These are phyloP conservation scores for Claviceps sorghi DNA, from an alignment of 2,329 filamentous ascomycete genomes.

Conservation along the genomic window DNA sequence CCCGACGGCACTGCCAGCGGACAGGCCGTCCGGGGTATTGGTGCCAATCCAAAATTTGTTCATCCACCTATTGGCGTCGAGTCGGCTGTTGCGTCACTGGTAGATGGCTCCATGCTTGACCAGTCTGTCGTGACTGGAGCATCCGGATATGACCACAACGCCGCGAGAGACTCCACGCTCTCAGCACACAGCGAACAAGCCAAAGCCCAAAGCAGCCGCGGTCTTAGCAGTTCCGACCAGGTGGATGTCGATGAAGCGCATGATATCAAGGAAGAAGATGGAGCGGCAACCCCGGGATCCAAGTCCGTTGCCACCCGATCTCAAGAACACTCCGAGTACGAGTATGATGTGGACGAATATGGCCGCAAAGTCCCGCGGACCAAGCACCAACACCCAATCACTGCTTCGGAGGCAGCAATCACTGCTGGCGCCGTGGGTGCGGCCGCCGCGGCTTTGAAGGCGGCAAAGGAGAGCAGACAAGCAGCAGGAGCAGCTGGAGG, in stretches of 20 bases:
- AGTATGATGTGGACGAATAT: slow-evolving; percentile 45
- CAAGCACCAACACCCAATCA: slow-evolving; percentile 35
- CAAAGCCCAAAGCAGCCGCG: slow-evolving; percentile 19
- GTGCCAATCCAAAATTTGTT: slow-evolving; percentile 62
- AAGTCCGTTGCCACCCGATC: slow-evolving; percentile 23
- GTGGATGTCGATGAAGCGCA: slow-evolving; percentile 24
- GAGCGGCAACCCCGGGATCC: slow-evolving; percentile 24
- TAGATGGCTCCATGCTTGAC: slow-evolving; percentile 56
- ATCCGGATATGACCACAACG: slow-evolving; percentile 34
- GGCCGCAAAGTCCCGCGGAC: slow-evolving; percentile 37
- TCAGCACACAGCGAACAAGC: slow-evolving; percentile 19
- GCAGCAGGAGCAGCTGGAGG: slow-evolving; percentile 17
- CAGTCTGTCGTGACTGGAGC: slow-evolving; percentile 54
- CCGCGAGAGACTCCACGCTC: slow-evolving; percentile 24
- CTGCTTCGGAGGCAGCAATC: slow-evolving; percentile 42
- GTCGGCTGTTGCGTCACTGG: slow-evolving; percentile 76
- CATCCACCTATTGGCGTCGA: slow-evolving; percentile 62
- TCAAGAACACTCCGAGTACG: slow-evolving; percentile 38
- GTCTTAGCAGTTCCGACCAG: slow-evolving; percentile 25
- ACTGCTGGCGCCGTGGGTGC: slow-evolving; percentile 40
- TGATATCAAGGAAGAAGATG: slow-evolving; percentile 25
- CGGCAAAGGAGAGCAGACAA: slow-evolving; percentile 32
- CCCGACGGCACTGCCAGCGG: slow-evolving; percentile 46
- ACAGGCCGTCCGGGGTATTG: slow-evolving; percentile 56
- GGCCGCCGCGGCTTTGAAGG: slow-evolving; percentile 36